Conservation (phyloP, 2,329 filamentous ascomycete species). For the Macrophomina tecta region DNA sequence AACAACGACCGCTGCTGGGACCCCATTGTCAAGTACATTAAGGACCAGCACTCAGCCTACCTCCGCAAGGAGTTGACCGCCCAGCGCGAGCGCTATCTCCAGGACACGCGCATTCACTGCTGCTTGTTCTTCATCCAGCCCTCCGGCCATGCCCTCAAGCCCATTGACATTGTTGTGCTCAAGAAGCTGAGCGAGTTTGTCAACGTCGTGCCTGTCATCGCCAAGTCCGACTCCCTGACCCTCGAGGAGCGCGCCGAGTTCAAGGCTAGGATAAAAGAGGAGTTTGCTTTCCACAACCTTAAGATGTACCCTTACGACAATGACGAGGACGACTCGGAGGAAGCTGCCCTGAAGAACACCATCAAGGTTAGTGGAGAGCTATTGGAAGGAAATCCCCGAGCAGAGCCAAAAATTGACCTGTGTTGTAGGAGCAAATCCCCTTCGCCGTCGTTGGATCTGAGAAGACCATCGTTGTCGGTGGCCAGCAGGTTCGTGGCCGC, state of each 20-base stretch:
- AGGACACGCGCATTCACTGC: constrained; percentile 99
- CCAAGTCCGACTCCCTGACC: constrained; percentile 95
- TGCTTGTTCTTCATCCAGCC: constrained; percentile 99
- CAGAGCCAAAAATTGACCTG: constrained; percentile 35
- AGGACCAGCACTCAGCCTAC: constrained; percentile 99
- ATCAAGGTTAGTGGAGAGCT: constrained; percentile 77
- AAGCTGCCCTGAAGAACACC: constrained; percentile 88
- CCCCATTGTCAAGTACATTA: constrained; percentile 99
- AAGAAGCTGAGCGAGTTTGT: constrained; percentile 99
- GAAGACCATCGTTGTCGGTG: constrained; percentile 96
- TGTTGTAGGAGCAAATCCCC: constrained; percentile 80
- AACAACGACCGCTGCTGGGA: constrained; percentile 99
- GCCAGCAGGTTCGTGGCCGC: constrained; percentile 94
- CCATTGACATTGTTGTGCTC: constrained; percentile 98
- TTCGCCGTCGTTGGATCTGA: constrained; percentile 98
- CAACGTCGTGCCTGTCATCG: constrained; percentile 98
- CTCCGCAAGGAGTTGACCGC: constrained; percentile 98
- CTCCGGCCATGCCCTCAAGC: constrained; percentile 96
- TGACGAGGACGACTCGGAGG: constrained; percentile 97
- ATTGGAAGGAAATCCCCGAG: not conserved
- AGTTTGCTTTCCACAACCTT: constrained; percentile 99
- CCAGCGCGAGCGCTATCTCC: constrained; percentile 98
- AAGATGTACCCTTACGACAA: constrained; percentile 99
- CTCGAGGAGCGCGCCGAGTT: constrained; percentile 94
- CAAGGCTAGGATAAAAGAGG: constrained; percentile 99